Percentiles rank a stretch among this genome's conserved stretches.
phyloP scores from a whole-genome alignment of 1,284 basidiomycete species.

The Porodaedalea pini region DNA sequence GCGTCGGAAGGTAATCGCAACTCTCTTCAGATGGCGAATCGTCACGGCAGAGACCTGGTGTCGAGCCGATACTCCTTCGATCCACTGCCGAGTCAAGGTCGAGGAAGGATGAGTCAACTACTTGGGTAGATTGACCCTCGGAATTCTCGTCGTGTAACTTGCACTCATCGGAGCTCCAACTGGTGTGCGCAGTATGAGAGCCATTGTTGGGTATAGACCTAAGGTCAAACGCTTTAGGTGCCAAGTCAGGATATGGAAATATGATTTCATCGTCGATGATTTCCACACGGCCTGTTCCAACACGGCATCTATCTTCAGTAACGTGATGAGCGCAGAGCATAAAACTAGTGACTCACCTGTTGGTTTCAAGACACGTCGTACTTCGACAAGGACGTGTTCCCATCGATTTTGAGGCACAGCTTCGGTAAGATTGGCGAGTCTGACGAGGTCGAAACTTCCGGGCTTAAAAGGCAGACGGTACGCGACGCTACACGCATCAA shows the following conservation, averaged over 20 bases:
- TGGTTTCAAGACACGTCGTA: constrained; percentile 54
- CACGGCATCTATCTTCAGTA: background rate
- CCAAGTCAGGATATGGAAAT: constrained; percentile 47
- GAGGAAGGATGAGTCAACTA: constrained; percentile 13
- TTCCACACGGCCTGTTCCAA: constrained; percentile 52
- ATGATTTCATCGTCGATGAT: constrained; percentile 66
- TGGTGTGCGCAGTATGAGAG: constrained; percentile 3
- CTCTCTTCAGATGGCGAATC: constrained; percentile 17
- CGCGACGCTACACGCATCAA: constrained; percentile 40
- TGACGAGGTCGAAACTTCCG: constrained; percentile 62
- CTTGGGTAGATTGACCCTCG: constrained; percentile 13
- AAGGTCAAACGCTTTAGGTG: constrained; percentile 4
- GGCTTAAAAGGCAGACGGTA: constrained; percentile 55
- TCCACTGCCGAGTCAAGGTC: constrained; percentile 10
- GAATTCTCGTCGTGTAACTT: constrained; percentile 20
- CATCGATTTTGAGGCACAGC: constrained; percentile 57
- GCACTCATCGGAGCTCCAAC: constrained; percentile 6
- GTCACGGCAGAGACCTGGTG: constrained; percentile 14
- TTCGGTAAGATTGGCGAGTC: constrained; percentile 62
- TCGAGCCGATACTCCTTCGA: constrained; percentile 8
- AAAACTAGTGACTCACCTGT: background rate
- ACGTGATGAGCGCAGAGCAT: background rate
- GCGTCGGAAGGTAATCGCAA: constrained; percentile 12
- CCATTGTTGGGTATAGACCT: constrained; percentile 22
- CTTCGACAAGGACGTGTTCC: constrained; percentile 54